Conservation (phyloP, 108 stramenopile species). For the Pseudonitzschia multistriata region DNA sequence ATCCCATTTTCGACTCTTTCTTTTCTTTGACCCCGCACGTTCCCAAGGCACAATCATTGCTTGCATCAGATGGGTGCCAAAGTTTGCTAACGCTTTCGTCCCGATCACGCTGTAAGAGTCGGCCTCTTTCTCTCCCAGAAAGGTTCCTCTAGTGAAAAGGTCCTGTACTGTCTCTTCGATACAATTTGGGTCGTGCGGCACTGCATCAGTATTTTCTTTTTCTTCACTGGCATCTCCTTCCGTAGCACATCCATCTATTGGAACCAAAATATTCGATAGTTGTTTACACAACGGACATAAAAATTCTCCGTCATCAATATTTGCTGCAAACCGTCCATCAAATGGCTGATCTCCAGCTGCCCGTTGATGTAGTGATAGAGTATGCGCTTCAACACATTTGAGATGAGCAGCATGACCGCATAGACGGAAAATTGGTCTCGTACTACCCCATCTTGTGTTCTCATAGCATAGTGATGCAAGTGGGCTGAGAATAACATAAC, state of each 20-base stretch:
- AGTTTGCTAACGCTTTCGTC: slow-evolving; percentile 61
- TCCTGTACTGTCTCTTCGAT: not conserved
- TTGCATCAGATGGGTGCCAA: slow-evolving; percentile 65
- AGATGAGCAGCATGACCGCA: slow-evolving; percentile 98
- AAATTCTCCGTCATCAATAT: slow-evolving; percentile 90
- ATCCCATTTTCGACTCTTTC: slow-evolving; percentile 58
- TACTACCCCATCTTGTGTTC: slow-evolving; percentile 81
- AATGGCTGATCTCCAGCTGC: slow-evolving; percentile 78
- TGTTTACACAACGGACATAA: slow-evolving; percentile 97
- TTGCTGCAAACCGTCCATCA: slow-evolving; percentile 90
- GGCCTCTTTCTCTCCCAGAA: not conserved
- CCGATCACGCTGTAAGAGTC: slow-evolving; percentile 30
- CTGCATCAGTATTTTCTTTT: not conserved
- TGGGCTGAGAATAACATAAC: slow-evolving; percentile 84
- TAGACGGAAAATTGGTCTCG: slow-evolving; percentile 78
- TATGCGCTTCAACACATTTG: slow-evolving; percentile 89
- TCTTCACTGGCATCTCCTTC: slow-evolving; percentile 15
- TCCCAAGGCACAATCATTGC: slow-evolving; percentile 80
- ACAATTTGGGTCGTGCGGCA: not conserved
- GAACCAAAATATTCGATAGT: slow-evolving; percentile 92
- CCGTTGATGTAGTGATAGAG: slow-evolving; percentile 83
- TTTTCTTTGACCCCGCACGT: slow-evolving; percentile 36
- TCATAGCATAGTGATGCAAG: slow-evolving; percentile 71
- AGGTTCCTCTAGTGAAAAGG: slow-evolving; percentile 14
- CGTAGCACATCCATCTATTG: slow-evolving; percentile 57